Base-by-base conservation (phyloP, 768 basidiomycete genomes). In the Pulveroboletus sp. region DNA sequence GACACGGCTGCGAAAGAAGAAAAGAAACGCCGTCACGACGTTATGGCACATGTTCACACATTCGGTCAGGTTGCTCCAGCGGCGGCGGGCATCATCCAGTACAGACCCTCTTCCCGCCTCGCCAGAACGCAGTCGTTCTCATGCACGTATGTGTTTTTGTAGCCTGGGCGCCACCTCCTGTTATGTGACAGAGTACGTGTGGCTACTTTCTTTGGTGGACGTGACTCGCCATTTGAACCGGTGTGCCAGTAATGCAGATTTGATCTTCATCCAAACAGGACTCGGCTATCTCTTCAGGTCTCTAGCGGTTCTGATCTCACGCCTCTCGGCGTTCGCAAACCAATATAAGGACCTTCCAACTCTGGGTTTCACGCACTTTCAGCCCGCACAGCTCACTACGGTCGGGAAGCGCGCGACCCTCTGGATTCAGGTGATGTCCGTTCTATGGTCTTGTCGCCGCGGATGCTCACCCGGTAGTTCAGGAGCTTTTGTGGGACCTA, bases 11-110 rank as follows among this genome's bases (percentile, higher is more conserved):
- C 93, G 0, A 73, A 79, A 48, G 96, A 99, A 69, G 96, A 99
- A 73, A 98, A 96, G 76, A 96, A 93, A 71, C 75, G 96, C 24
- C 79, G 96, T 11, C 96, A 99, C 72, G 96, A 99, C 70, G 96
- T 99, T 39, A 99, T 99, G 96, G 96, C 96, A 0, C 96, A 99
- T 64, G 96, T 99, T 39, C 93, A 98, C 71, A 96, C 94, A 4
- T 99, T 97, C 66, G 94, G 94, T 6, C 79, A 77, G 39, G 87
- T 94, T 46, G 94, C 94, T 1, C 94, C 94, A 8, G 89, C 90
- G 31, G 94, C 94, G 24, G 93, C 93, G 14, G 91, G 93, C 15
- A 95, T 97, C 63, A 96, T 97, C 57, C 94, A 97, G 89, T 90
- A 57, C 52, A 81, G 73, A 36, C 30, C 46, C 35, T 47, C 27